These are phyloP conservation scores for Fusarium fujikuroi DNA, from an alignment of 2,329 filamentous ascomycete species.

Conservation along the genomic window DNA sequence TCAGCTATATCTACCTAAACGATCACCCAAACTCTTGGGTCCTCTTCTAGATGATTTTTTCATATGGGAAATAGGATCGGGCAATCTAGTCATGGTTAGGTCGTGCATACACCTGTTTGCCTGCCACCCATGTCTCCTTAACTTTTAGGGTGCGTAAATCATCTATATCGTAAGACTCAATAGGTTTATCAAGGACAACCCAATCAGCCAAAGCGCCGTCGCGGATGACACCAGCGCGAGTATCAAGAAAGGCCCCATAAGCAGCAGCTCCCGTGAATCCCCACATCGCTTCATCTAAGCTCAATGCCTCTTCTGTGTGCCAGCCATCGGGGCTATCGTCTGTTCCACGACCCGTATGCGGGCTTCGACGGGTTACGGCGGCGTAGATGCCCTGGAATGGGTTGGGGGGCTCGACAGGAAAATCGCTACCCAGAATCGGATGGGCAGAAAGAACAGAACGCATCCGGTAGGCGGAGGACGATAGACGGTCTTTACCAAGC, in stretches of 20 bases:
- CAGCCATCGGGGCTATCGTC: conserved; percentile 63
- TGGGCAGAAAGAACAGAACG: conserved; percentile 64
- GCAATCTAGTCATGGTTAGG: background rate
- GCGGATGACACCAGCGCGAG: conserved; percentile 67
- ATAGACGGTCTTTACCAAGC: conserved; percentile 66
- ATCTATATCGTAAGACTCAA: conserved; percentile 63
- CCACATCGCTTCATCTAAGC: conserved; percentile 66
- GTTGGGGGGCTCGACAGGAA: conserved; percentile 75
- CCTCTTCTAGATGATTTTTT: background rate
- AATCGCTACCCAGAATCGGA: conserved; percentile 74
- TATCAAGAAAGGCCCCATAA: conserved; percentile 68
- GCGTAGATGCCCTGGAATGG: conserved; percentile 77
- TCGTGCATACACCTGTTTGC: conserved; percentile 58
- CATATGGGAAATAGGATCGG: background rate
- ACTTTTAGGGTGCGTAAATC: conserved; percentile 65
- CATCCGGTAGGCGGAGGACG: conserved; percentile 73
- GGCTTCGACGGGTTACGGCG: conserved; percentile 70
- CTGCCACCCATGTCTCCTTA: conserved; percentile 75
- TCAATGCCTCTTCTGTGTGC: conserved; percentile 69
- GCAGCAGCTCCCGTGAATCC: conserved; percentile 72
- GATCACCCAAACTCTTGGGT: background rate
- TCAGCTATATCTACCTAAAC: background rate
- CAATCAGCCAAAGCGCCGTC: conserved; percentile 74
- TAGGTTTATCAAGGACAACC: conserved; percentile 72
- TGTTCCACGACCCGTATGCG: conserved; percentile 63